Evolutionary conservation across 2,329 filamentous ascomycete genomes (phyloP), one percentile per base, ranked within the genome.

Genomic region (Rhynchosporium graminicola): DNA sequence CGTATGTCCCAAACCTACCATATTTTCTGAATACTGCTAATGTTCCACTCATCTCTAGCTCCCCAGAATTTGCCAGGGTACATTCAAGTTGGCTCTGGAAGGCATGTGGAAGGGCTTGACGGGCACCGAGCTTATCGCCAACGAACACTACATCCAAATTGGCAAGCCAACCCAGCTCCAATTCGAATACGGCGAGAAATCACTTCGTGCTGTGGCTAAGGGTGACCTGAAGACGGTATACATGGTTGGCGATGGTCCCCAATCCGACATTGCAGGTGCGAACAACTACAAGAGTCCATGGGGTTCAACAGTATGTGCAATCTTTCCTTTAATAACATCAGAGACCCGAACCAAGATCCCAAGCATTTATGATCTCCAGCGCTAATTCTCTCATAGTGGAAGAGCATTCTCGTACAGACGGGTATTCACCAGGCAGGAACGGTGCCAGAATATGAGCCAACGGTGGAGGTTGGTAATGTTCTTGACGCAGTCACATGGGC

Each of bases 181-280:
- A 26, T 90, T 89, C 82, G 87, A 86, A 77, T 90, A 88, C 76
- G 88, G 87, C 67, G 87, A 90, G 57, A 52, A 63, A 15, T 48
- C 45, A 12, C 65, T 70, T 8, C 40, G 57, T n/a, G 52, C 57
- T 4, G 63, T 61, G 9, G 28, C 54, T 3, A 48, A 45, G 10
- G 28, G 62, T n/a, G 36, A 59, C 20, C 69, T 89, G 63, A 80
- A 79, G 67, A 83, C 79, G 12, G 87, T 92, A 1, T 92, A 90
- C 74, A 92, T 92, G 89, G 79, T 92, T 50, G 89, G 89, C 2
- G 84, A 87, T 67, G 87, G 87, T 63, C 83, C 84, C n/a, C 50
- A 20, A 38, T 52, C 50, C 7, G 89, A 92, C 72, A 90, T 92
- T 65, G 75, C 78, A 3, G 89, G 89, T 2, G 88, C 86, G 0